Base-by-base conservation (phyloP, 768 basidiomycete species). In the Rubroboletus satanas region DNA sequence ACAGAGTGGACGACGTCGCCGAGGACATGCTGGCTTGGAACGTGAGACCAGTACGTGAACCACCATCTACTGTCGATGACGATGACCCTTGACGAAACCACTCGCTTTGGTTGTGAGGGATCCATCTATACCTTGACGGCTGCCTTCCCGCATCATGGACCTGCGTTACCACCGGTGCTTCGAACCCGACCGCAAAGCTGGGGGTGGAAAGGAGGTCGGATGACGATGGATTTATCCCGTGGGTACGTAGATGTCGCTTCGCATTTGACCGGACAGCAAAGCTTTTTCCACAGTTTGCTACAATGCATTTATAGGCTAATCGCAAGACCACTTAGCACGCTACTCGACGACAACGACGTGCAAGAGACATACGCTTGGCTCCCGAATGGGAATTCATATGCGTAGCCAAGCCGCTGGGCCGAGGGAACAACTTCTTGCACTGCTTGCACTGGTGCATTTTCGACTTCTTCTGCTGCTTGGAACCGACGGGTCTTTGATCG, bases 181-280 rank as follows among this genome's bases (percentile, higher is more conserved):
- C 78, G 59, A 79, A 78, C 41, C 75, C 76, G 26, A 79, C 68
- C 38, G 63, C 72, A 66, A 70, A 77, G 32, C 33, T 38, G 15
- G 71, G 59, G n/a, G 53, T 33, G 12, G 64, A 57, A 23, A 68
- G 57, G 42, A 47, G 14, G 15, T 53, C 65, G n/a, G 56, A 38
- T 12, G 60, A 54, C 12, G 67, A 60, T 14, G 66, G 67, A 54
- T 66, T 63, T 41, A 85, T 76, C 26, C 86, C 85, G 60, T 92
- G 89, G 1, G 86, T 90, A 43, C 87, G 84, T 36, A 88, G 77
- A 63, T 92, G 89, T 33, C 89, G 80, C 67, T 84, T 88, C 15
- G 88, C 88, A 61, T 92, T 92, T 8, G 89, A 91, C 12, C 87
- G 82, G 17, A 91, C 88, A 18, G 86, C 83, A 62, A 91, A 92